phyloP scores from a whole-genome alignment of 805 yeast genomes.

The Candida germanica region DNA sequence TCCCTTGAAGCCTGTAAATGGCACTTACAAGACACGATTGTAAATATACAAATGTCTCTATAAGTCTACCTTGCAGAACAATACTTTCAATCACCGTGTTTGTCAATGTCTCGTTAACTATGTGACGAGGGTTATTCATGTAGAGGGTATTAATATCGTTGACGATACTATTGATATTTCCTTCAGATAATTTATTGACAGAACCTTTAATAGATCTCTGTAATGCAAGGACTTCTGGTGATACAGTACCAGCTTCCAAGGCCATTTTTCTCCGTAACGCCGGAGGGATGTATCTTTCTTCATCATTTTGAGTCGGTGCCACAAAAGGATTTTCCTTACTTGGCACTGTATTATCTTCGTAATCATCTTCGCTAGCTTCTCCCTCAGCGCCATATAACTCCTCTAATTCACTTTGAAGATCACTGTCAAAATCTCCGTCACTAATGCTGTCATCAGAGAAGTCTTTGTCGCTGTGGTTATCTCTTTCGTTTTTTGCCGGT shows the following conservation, averaged over 20 bases:
- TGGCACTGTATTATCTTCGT: slow-evolving; percentile 13
- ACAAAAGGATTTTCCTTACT: slow-evolving; percentile 69
- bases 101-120: slow-evolving; percentile 71
- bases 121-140: slow-evolving; percentile 66
- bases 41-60: slow-evolving; percentile 75
- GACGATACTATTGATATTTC: slow-evolving; percentile 70
- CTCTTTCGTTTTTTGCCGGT: slow-evolving; percentile 14
- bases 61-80: slow-evolving; percentile 55
- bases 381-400: slow-evolving; percentile 14
- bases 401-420: slow-evolving; percentile 11
- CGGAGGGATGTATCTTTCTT: slow-evolving; percentile 76
- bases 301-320: slow-evolving; percentile 34
- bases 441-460: slow-evolving; percentile 17
- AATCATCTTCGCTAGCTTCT: slow-evolving; percentile 12
- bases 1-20: slow-evolving; percentile 74
- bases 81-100: slow-evolving; percentile 63
- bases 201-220: slow-evolving; percentile 74
- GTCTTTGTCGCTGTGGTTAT: slow-evolving; percentile 15
- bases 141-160: slow-evolving; percentile 65
- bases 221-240: slow-evolving; percentile 44
- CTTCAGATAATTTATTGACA: slow-evolving; percentile 84
- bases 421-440: slow-evolving; percentile 20
- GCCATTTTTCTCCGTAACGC: slow-evolving; percentile 62
- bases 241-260: slow-evolving; percentile 29
- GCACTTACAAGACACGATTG: slow-evolving; percentile 78